A percentile compares a stretch with the other conserved stretches of the same genome.
These are phyloP conservation scores for Didymella lethalis DNA, from an alignment of 2,329 filamentous ascomycete genomes.

Conservation along the genomic window DNA sequence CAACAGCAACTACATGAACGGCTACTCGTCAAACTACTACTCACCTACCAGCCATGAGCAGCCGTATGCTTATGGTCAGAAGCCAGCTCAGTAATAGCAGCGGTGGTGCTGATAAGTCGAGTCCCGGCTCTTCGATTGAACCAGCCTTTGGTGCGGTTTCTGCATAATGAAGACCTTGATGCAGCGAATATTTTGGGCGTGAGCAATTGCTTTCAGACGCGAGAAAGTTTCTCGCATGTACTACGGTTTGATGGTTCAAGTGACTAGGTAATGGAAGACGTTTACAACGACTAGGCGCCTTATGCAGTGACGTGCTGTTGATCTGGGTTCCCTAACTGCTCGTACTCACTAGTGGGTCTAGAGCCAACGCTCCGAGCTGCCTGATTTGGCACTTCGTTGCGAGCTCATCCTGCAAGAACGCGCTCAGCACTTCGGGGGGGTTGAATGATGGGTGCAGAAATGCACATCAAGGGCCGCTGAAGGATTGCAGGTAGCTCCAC, in stretches of 20 bases:
- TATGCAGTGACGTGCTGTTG: neutral
- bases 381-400: neutral
- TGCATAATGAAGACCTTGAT: neutral
- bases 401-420: neutral
- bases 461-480: neutral
- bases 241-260: neutral
- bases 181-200: neutral
- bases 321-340: neutral
- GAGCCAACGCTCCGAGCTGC: neutral
- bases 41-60: constrained; percentile 29
- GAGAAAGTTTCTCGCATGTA: neutral
- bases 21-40: constrained; percentile 28
- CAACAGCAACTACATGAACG: constrained; percentile 28
- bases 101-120: neutral
- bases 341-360: neutral
- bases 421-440: neutral
- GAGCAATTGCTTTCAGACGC: neutral
- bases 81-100: constrained; percentile 8
- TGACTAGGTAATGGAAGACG: neutral
- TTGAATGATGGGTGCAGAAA: neutral
- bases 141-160: neutral
- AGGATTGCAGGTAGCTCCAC: constrained; percentile 8
- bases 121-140: neutral
- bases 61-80: constrained; percentile 29
- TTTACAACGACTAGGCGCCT: neutral